These are phyloP conservation scores for Wickerhamiella shivajii DNA, from an alignment of 805 yeast species.

Conservation along the genomic window DNA sequence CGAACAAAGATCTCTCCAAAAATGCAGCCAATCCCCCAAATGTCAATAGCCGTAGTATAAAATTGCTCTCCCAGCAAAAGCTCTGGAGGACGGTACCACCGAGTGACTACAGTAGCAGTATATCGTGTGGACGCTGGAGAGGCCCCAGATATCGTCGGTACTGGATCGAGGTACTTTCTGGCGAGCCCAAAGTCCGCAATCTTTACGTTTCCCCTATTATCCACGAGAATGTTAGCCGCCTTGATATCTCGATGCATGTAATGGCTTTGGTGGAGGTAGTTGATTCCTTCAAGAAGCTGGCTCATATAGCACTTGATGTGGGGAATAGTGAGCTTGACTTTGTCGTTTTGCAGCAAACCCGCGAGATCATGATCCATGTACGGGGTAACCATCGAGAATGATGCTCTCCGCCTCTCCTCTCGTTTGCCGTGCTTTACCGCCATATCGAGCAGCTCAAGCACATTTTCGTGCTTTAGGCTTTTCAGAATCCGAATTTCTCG, in stretches of 20 bases:
- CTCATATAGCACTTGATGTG: constrained; percentile 72
- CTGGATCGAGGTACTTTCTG: constrained; percentile 47
- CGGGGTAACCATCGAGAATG: constrained; percentile 76
- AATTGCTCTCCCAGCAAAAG: constrained; percentile 68
- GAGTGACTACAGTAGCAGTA: constrained; percentile 72
- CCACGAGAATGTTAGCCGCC: constrained; percentile 85
- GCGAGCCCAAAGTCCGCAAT: constrained; percentile 96
- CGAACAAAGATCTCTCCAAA: constrained; percentile 78
- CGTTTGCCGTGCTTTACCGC: constrained; percentile 30
- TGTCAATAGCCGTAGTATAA: constrained; percentile 88
- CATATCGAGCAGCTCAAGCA: constrained; percentile 68
- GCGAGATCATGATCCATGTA: constrained; percentile 87
- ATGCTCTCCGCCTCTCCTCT: constrained; percentile 21
- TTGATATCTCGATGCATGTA: constrained; percentile 82
- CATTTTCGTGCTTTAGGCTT: constrained; percentile 49
- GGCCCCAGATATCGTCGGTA: constrained; percentile 38
- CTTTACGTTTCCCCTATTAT: constrained; percentile 60
- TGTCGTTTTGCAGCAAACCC: constrained; percentile 73
- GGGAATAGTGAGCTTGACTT: constrained; percentile 40
- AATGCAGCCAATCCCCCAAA: constrained; percentile 97
- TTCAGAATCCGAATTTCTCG: constrained; percentile 80
- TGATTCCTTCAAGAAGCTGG: constrained; percentile 68
- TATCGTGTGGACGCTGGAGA: constrained; percentile 29
- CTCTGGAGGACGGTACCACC: constrained; percentile 98
- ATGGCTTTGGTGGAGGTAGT: constrained; percentile 53